Percentiles rank a stretch among this genome's conserved stretches.
These are phyloP conservation scores for Yamadazyma ubonensis DNA, from an alignment of 805 yeast species.

Conservation along the genomic window DNA sequence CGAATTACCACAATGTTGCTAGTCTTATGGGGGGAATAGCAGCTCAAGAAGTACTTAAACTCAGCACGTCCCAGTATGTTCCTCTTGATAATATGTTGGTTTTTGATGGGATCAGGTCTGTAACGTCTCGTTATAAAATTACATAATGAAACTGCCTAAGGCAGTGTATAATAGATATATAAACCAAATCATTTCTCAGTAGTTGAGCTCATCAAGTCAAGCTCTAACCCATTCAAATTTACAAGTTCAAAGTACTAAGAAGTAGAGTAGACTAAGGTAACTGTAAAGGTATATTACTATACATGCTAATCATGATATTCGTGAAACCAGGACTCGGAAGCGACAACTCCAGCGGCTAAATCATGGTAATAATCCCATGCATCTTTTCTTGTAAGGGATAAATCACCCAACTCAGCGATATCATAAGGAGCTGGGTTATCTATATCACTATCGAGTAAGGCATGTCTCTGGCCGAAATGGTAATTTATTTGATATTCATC, in stretches of 20 bases:
- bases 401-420: conserved; percentile 24
- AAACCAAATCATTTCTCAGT: no score
- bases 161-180: no score
- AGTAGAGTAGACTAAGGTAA: not conserved
- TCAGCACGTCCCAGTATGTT: conserved; percentile 73
- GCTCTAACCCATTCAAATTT: no score
- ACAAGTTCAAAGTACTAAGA: no score
- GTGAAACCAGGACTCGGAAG: conserved; percentile 23
- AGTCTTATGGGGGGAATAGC: conserved; percentile 82
- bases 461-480: conserved; percentile 26
- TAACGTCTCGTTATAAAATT: conserved; percentile 41
- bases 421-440: conserved; percentile 26
- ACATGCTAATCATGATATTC: conserved; percentile 13
- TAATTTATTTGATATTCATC: conserved; percentile 37
- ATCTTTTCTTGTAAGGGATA: conserved; percentile 43
- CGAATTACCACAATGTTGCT: conserved; percentile 56
- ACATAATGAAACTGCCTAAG: conserved; percentile 1
- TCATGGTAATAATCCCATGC: conserved; percentile 32
- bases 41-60: conserved; percentile 79
- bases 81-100: conserved; percentile 71
- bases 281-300: conserved; percentile 4
- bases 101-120: conserved; percentile 68
- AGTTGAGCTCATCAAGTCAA: no score
- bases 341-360: conserved; percentile 16
- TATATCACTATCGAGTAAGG: conserved; percentile 20